Evolutionary conservation across 345 rosid species (phyloP).

Genomic region (Aquilaria yunnanensis): DNA sequence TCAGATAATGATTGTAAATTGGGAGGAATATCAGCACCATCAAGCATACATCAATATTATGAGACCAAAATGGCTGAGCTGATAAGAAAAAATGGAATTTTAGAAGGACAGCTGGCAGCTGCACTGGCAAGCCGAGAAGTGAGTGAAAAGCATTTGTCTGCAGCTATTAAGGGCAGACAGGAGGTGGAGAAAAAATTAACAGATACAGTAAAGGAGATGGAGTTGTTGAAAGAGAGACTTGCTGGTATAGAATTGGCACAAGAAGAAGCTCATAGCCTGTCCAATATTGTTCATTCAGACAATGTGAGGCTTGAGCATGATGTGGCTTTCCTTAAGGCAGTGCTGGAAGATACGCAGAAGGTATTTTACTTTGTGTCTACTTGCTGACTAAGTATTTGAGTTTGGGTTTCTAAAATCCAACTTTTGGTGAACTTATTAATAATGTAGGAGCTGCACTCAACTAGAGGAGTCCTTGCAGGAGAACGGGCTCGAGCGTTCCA

Average conservation of each 20-base stretch:
- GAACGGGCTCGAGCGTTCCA: constrained; percentile 97
- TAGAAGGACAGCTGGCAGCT: constrained; percentile 74
- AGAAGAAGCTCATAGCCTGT: constrained; percentile 82
- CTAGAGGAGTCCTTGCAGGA: constrained; percentile 91
- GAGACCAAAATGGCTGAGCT: constrained; percentile 70
- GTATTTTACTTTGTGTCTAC: constrained; percentile 20
- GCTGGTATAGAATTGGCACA: constrained; percentile 68
- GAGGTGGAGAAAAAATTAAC: constrained; percentile 71
- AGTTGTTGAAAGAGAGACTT: constrained; percentile 81
- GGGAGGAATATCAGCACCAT: constrained; percentile 36
- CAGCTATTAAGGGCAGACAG: constrained; percentile 68
- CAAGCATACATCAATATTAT: constrained; percentile 62
- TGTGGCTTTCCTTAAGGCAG: constrained; percentile 93
- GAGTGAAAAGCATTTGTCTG: constrained; percentile 63
- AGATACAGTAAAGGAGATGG: constrained; percentile 70
- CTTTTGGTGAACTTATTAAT: constrained; percentile 10
- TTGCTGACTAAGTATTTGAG: not conserved
- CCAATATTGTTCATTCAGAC: constrained; percentile 88
- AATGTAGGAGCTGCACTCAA: constrained; percentile 79
- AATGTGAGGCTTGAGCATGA: constrained; percentile 98
- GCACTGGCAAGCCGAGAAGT: constrained; percentile 63
- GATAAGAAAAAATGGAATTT: constrained; percentile 58
- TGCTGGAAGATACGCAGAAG: constrained; percentile 94
- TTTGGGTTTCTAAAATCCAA: not conserved
- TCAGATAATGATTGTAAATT: constrained; percentile 40